phyloP scores from a whole-genome alignment of 2,329 filamentous ascomycete species.

The Cladosporium halotolerans region DNA sequence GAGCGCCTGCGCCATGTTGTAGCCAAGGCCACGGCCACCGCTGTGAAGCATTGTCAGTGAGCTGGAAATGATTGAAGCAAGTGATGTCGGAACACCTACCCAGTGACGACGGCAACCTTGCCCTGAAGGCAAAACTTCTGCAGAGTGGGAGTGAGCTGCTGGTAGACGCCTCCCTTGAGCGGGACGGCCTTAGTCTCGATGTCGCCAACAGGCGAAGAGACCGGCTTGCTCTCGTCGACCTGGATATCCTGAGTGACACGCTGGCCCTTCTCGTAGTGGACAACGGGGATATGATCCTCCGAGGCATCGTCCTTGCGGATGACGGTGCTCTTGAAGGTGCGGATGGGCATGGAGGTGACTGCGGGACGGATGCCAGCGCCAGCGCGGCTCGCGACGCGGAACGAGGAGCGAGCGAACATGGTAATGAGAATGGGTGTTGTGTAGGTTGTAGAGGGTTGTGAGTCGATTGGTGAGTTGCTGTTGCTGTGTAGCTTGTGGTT shows the following conservation, averaged over 20 bases:
- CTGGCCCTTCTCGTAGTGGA: slow-evolving; percentile 28
- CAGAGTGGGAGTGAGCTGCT: slow-evolving; percentile 55
- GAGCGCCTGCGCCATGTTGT: slow-evolving; percentile 72
- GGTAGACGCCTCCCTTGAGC: slow-evolving; percentile 37
- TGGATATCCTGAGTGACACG: slow-evolving; percentile 25
- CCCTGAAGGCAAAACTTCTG: slow-evolving; percentile 62
- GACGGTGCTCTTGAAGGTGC: slow-evolving; percentile 17
- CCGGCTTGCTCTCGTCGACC: slow-evolving; percentile 25
- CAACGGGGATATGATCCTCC: slow-evolving; percentile 23
- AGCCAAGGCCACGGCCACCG: slow-evolving; percentile 69
- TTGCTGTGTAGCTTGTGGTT: background rate
- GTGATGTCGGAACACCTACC: slow-evolving; percentile 40
- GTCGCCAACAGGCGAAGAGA: slow-evolving; percentile 29
- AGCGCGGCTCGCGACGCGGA: slow-evolving; percentile 11
- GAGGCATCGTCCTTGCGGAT: slow-evolving; percentile 19
- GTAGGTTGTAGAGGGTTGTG: background rate
- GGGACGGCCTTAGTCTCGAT: slow-evolving; percentile 26
- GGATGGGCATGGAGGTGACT: background rate
- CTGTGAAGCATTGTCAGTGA: slow-evolving; percentile 37
- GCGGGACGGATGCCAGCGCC: slow-evolving; percentile 8
- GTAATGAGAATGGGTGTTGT: background rate
- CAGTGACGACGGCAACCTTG: slow-evolving; percentile 68
- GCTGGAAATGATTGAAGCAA: background rate
- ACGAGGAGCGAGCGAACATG: slow-evolving; percentile 15
- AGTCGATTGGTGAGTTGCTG: background rate